These are phyloP conservation scores for Ziziphus jujuba DNA, from an alignment of 306 rosid species.

Conservation along the genomic window DNA sequence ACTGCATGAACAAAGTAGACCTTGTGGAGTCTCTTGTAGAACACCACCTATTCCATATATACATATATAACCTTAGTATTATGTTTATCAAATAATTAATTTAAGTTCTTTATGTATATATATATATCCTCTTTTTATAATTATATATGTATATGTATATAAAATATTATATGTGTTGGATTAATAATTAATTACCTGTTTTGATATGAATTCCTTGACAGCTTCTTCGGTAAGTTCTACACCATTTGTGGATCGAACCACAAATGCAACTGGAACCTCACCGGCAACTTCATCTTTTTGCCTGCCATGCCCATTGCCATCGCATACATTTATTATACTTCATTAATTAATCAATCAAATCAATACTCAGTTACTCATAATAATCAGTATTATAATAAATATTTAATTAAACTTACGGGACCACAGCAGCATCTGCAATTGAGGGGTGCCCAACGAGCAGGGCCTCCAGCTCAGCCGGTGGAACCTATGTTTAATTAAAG, in stretches of 20 bases:
- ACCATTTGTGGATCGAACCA: conserved; percentile 62
- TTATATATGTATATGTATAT: too few relatives aligned
- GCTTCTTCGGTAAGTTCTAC: conserved; percentile 61
- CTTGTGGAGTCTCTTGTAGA: conserved; percentile 75
- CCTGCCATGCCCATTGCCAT: conserved; percentile 32
- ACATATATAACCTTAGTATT: too few relatives aligned
- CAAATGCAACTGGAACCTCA: conserved; percentile 89
- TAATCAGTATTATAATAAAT: background rate
- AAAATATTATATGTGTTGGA: too few relatives aligned
- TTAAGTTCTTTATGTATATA: too few relatives aligned
- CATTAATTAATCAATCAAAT: too few relatives aligned
- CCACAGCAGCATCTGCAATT: conserved; percentile 88
- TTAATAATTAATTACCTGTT: conserved; percentile 47
- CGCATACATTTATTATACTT: too few relatives aligned
- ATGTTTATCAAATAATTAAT: too few relatives aligned
- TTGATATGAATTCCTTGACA: conserved; percentile 68
- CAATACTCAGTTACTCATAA: background rate
- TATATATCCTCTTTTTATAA: too few relatives aligned
- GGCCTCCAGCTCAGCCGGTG: conserved; percentile 91
- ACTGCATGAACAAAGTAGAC: conserved; percentile 72
- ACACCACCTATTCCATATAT: conserved; percentile 62
- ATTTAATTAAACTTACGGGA: conserved; percentile 69
- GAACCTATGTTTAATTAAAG: conserved; percentile 39
- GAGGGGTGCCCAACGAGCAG: conserved; percentile 77
- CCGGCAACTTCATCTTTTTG: conserved; percentile 82